These are phyloP conservation scores for Pyracantha coccinea DNA, from an alignment of 331 rosid genomes.

Conservation along the genomic window DNA sequence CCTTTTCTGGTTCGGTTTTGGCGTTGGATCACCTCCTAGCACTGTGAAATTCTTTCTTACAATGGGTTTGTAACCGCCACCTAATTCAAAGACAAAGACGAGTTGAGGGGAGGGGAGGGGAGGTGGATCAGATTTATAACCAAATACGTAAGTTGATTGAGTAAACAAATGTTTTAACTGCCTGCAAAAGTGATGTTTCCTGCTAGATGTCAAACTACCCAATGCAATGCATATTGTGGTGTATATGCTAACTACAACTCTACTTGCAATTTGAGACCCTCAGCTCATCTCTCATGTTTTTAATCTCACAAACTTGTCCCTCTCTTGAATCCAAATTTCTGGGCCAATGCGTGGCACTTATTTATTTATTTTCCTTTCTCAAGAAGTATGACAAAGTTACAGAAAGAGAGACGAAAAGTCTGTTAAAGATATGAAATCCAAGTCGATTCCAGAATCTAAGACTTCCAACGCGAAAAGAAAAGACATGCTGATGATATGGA, in stretches of 20 bases:
- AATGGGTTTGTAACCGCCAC: constrained; percentile 23
- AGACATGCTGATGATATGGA: background rate
- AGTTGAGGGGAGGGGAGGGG: background rate
- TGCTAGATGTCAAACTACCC: background rate
- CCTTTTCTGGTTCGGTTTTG: constrained; percentile 33
- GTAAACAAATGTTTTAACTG: background rate
- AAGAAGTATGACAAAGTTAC: too few species aligned
- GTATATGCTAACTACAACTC: background rate
- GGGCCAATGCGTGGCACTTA: background rate
- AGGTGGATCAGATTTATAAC: background rate
- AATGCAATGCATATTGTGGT: background rate
- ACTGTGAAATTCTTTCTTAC: constrained; percentile 37
- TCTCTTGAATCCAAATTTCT: background rate
- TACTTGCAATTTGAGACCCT: background rate
- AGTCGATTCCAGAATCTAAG: background rate
- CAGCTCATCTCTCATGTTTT: background rate
- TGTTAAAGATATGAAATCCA: too few species aligned
- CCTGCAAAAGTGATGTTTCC: background rate
- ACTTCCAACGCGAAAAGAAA: background rate
- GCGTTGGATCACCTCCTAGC: constrained; percentile 58
- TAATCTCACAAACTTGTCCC: background rate
- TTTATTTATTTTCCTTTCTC: too few species aligned
- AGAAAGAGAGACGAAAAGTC: too few species aligned
- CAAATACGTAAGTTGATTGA: background rate
- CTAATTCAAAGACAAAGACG: constrained; percentile 10